Percentiles rank a stretch among this genome's conserved stretches.
These are phyloP conservation scores for Ogataea methanolica DNA, from an alignment of 805 yeast genomes.

Conservation along the genomic window DNA sequence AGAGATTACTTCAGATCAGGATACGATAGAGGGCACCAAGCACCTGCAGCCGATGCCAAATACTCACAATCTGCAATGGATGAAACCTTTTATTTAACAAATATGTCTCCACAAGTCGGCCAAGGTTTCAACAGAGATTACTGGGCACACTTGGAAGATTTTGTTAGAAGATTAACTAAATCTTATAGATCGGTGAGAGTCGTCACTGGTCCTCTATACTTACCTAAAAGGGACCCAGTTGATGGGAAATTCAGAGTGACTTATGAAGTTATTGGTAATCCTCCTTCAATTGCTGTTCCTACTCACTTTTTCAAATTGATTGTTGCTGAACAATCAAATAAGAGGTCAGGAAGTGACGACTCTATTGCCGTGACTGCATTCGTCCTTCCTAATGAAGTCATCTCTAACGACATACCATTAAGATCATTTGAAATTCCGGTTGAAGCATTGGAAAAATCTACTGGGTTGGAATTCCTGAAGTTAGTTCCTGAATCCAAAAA, in stretches of 20 bases:
- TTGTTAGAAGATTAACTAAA: constrained; percentile 71
- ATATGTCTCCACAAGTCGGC: constrained; percentile 96
- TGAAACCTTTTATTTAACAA: constrained; percentile 84
- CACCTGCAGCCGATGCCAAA: constrained; percentile 97
- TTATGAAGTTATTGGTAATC: constrained; percentile 94
- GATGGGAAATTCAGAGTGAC: constrained; percentile 84
- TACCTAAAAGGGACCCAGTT: constrained; percentile 65
- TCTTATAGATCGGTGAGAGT: constrained; percentile 73
- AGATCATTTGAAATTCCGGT: constrained; percentile 80
- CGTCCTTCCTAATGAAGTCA: constrained; percentile 84
- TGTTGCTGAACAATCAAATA: constrained; percentile 65
- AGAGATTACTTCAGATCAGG: constrained; percentile 92
- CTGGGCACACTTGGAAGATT: constrained; percentile 96
- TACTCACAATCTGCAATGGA: constrained; percentile 90
- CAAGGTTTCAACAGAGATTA: constrained; percentile 96
- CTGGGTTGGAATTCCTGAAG: constrained; percentile 79
- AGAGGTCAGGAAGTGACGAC: constrained; percentile 31
- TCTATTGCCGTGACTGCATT: constrained; percentile 82
- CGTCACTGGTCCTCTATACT: constrained; percentile 89
- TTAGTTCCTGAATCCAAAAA: constrained; percentile 54
- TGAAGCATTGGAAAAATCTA: constrained; percentile 80
- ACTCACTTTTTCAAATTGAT: constrained; percentile 92
- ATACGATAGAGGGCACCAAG: constrained; percentile 95
- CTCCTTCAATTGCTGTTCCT: constrained; percentile 95
- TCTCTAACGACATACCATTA: constrained; percentile 67